Conservation (phyloP, 2,329 filamentous ascomycete species). For the Colletotrichum lentis region DNA sequence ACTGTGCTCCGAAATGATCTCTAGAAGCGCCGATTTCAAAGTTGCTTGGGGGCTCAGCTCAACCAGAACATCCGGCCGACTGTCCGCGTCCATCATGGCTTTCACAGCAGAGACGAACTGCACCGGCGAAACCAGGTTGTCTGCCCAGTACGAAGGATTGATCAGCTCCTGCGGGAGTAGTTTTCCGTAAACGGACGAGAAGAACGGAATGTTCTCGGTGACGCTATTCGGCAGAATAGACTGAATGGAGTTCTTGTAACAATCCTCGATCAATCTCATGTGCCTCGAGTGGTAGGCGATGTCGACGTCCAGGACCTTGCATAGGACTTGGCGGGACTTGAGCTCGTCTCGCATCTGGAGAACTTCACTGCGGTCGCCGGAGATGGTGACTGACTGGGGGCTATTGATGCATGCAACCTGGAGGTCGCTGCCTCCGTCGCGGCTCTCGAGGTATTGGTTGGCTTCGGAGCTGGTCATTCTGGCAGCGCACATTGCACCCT, state of each 20-base stretch:
- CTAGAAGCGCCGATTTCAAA: slow-evolving; percentile 49
- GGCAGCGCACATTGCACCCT: slow-evolving; percentile 55
- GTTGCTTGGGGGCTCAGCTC: slow-evolving; percentile 53
- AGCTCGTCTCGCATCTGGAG: slow-evolving; percentile 46
- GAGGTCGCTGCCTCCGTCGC: slow-evolving; percentile 38
- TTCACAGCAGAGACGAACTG: slow-evolving; percentile 53
- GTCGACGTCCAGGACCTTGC: slow-evolving; percentile 49
- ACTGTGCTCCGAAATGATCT: slow-evolving; percentile 44
- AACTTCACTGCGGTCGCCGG: slow-evolving; percentile 49
- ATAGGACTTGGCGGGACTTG: slow-evolving; percentile 45
- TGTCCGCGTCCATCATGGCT: slow-evolving; percentile 45
- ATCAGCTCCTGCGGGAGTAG: neutral
- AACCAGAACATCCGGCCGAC: slow-evolving; percentile 49
- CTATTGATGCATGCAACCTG: slow-evolving; percentile 57
- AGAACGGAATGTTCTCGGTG: slow-evolving; percentile 44
- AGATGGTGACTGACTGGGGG: slow-evolving; percentile 54
- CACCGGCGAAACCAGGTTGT: slow-evolving; percentile 57
- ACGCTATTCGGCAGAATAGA: slow-evolving; percentile 37
- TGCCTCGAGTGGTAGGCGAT: slow-evolving; percentile 57
- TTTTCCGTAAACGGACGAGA: slow-evolving; percentile 54
- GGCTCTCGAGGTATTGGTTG: slow-evolving; percentile 43
- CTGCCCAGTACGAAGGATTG: slow-evolving; percentile 53
- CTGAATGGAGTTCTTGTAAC: slow-evolving; percentile 47
- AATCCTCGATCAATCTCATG: slow-evolving; percentile 50
- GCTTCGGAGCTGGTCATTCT: slow-evolving; percentile 46